phyloP scores from a whole-genome alignment of 345 rosid genomes.

The Camelina laxa region DNA sequence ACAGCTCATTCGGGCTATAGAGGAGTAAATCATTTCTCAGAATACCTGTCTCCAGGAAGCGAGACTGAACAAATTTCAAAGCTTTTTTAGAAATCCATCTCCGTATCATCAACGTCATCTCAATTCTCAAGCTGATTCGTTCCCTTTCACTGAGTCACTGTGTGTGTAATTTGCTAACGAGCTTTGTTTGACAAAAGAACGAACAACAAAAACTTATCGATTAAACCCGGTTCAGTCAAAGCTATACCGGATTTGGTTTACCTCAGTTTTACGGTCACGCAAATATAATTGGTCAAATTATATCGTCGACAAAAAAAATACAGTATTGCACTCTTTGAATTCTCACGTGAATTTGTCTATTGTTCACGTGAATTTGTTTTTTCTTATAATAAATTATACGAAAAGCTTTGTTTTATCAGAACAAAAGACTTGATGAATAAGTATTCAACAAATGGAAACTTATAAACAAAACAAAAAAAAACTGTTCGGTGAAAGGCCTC shows the following conservation, averaged over 20 bases:
- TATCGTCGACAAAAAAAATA: no score
- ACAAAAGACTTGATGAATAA: no score
- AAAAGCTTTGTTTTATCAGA: no score
- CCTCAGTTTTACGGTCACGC: neutral
- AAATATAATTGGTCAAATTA: no score
- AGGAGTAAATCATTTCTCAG: neutral
- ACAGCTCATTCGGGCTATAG: neutral
- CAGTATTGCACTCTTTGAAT: no score
- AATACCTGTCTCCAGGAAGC: neutral
- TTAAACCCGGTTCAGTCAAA: neutral
- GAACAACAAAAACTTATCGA: neutral
- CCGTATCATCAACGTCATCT: neutral
- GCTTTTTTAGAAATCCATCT: neutral
- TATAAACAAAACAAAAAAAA: no score
- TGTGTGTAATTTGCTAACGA: neutral
- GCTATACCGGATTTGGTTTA: constrained; percentile 15
- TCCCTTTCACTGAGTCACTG: neutral
- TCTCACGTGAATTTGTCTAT: no score
- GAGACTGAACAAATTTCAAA: neutral
- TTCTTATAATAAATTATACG: no score
- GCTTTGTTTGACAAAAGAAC: neutral
- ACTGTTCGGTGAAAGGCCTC: neutral
- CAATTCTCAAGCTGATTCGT: neutral
- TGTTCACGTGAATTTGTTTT: no score
- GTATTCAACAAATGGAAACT: no score